Evolutionary conservation across 352 stramenopile genomes (phyloP).

Genomic region (Plasmopara viticola): DNA sequence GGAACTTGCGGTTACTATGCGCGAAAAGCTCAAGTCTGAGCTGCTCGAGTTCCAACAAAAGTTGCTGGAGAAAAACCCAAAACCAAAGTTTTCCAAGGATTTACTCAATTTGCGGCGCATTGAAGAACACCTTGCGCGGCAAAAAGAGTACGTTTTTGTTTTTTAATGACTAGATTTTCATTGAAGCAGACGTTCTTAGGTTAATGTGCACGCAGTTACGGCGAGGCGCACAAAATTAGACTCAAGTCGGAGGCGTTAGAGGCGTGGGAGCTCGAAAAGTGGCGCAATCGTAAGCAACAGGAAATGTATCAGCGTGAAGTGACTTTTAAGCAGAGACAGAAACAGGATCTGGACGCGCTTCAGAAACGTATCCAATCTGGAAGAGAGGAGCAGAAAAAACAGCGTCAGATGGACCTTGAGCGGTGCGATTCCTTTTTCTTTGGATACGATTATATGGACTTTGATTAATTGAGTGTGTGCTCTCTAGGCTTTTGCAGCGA

Average conservation of each 20-base stretch:
- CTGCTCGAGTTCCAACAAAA: constrained; percentile 91
- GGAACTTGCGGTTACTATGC: constrained; percentile 88
- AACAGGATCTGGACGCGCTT: constrained; percentile 90
- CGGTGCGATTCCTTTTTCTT: constrained; percentile 25
- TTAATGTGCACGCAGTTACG: constrained; percentile 50
- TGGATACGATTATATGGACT: background rate
- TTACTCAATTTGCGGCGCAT: constrained; percentile 91
- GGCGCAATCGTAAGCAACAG: constrained; percentile 91
- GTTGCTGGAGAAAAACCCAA: constrained; percentile 87
- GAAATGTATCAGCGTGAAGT: constrained; percentile 93
- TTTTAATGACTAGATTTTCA: too few relatives aligned
- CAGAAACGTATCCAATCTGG: constrained; percentile 93
- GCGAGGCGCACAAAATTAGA: constrained; percentile 96
- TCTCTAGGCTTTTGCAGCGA: constrained; percentile 72
- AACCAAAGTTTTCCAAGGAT: constrained; percentile 93
- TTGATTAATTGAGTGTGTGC: background rate
- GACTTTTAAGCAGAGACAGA: constrained; percentile 92
- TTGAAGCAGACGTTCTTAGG: background rate
- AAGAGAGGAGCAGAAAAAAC: constrained; percentile 93
- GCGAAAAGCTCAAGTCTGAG: constrained; percentile 81
- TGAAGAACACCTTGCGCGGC: constrained; percentile 88
- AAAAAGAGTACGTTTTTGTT: constrained; percentile 62
- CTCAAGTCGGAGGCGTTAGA: constrained; percentile 92
- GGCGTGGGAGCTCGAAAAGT: constrained; percentile 93
- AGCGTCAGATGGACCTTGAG: constrained; percentile 91